A percentile compares a stretch with the other conserved stretches of the same genome.
Conservation (phyloP, 495 filamentous ascomycete genomes). For the Cenococcum geophilum region DNA sequence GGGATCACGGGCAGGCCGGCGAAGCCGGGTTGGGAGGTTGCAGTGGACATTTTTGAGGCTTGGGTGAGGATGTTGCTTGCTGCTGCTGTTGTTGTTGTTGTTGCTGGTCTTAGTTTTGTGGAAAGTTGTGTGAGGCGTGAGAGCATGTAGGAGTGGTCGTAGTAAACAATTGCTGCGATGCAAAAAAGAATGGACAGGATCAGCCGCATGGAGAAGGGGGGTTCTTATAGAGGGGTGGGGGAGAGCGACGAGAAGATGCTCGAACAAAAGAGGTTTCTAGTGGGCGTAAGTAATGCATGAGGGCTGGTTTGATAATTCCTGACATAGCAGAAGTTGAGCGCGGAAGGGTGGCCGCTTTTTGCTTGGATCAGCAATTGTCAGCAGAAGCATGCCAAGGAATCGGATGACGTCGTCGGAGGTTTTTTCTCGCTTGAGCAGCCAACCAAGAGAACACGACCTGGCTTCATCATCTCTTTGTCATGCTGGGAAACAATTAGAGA, state of each 20-base stretch:
- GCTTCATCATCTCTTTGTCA: too few relatives aligned
- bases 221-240: conserved; percentile 32
- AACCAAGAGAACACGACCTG: too few relatives aligned
- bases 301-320: not conserved
- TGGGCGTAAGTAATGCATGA: not conserved
- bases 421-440: too few relatives aligned
- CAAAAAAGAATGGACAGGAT: conserved; percentile 34
- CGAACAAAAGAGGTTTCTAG: conserved; percentile 10
- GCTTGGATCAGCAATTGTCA: conserved; percentile 2
- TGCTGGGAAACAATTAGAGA: too few relatives aligned
- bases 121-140: conserved; percentile 24
- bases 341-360: not conserved
- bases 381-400: not conserved
- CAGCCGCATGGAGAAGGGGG: conserved; percentile 27
- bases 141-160: conserved; percentile 32
- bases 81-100: conserved; percentile 9
- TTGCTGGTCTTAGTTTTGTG: conserved; percentile 14
- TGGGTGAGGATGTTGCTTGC: conserved; percentile 4
- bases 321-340: not conserved
- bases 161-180: conserved; percentile 35
- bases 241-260: conserved; percentile 18
- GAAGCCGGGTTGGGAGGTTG: conserved; percentile 30
- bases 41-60: conserved; percentile 23
- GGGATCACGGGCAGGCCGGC: conserved; percentile 41
- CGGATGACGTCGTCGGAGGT: not conserved